A percentile compares a stretch with the other conserved stretches of the same genome.
Conservation (phyloP, 139 green algal genomes). For the Chlamydomonas sp. region DNA sequence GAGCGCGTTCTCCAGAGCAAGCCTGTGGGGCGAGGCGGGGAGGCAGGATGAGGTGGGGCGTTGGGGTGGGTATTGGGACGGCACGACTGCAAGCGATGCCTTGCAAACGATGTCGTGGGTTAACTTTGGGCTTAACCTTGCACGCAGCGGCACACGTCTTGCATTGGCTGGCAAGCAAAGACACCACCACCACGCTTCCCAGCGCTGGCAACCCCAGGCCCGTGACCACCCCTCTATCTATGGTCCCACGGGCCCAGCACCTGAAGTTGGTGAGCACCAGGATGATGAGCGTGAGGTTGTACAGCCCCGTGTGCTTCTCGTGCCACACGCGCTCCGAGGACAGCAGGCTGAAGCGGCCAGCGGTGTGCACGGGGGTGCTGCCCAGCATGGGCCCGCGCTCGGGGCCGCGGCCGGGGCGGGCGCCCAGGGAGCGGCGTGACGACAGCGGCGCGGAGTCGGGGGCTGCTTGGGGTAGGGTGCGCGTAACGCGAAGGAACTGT, state of each 20-base stretch:
- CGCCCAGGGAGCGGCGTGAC: background rate
- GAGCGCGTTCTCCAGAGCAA: constrained; percentile 91
- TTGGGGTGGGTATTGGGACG: background rate
- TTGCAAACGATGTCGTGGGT: no score
- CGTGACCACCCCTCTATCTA: background rate
- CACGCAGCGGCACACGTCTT: no score
- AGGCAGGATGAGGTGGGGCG: background rate
- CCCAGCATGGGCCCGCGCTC: constrained; percentile 49
- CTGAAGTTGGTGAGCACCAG: constrained; percentile 81
- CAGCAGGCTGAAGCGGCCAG: constrained; percentile 57
- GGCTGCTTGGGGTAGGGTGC: no score
- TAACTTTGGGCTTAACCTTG: no score
- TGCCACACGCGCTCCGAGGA: constrained; percentile 73
- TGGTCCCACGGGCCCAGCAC: constrained; percentile 12
- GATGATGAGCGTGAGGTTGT: constrained; percentile 83
- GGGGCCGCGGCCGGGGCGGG: background rate
- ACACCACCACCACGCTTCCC: background rate
- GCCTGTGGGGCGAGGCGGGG: constrained; percentile 20
- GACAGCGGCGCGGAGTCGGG: background rate
- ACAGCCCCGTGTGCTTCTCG: constrained; percentile 74
- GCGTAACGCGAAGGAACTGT: no score
- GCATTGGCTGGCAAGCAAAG: background rate
- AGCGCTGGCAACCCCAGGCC: no score
- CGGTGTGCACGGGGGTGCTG: constrained; percentile 67
- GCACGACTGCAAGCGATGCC: no score